These are phyloP conservation scores for Syncephalastrum sp. DNA, from an alignment of 371 early-diverging fungal genomes.

Conservation along the genomic window DNA sequence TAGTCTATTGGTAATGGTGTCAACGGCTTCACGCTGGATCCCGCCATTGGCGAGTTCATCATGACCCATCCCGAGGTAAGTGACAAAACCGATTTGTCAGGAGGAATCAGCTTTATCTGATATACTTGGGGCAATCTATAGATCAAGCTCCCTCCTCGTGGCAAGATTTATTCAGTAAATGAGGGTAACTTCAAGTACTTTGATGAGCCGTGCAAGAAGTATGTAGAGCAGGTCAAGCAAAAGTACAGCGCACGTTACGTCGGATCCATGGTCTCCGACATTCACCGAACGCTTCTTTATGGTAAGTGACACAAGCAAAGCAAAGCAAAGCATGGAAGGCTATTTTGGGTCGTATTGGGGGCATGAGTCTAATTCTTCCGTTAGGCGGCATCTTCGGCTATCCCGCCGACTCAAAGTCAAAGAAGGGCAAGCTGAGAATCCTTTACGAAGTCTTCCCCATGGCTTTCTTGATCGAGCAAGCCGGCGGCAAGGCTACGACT, in stretches of 20 bases:
- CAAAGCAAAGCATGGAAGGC: too few species aligned
- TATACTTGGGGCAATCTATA: conserved; percentile 14
- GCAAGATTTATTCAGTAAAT: conserved; percentile 98
- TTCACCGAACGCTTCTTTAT: conserved; percentile 96
- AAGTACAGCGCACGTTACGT: conserved; percentile 97
- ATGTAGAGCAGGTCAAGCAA: conserved; percentile 85
- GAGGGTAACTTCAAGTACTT: conserved; percentile 96
- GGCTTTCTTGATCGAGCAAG: conserved; percentile 93
- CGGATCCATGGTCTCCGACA: conserved; percentile 98
- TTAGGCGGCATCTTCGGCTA: conserved; percentile 81
- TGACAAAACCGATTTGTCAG: not conserved
- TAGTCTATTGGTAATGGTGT: conserved; percentile 88
- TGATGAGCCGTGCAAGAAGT: conserved; percentile 85
- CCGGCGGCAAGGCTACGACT: conserved; percentile 92
- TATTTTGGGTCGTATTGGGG: not conserved
- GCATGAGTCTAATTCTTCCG: not conserved
- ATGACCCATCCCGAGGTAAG: conserved; percentile 89
- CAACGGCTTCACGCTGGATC: conserved; percentile 96
- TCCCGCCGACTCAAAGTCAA: conserved; percentile 85
- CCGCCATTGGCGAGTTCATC: conserved; percentile 96
- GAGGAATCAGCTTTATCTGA: too few species aligned
- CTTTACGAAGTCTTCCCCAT: conserved; percentile 99
- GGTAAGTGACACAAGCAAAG: conserved; percentile 33
- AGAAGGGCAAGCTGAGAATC: conserved; percentile 91
- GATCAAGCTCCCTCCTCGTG: conserved; percentile 78